Evolutionary conservation across 768 basidiomycete species (phyloP).

Genomic region (Podaxis sp.): DNA sequence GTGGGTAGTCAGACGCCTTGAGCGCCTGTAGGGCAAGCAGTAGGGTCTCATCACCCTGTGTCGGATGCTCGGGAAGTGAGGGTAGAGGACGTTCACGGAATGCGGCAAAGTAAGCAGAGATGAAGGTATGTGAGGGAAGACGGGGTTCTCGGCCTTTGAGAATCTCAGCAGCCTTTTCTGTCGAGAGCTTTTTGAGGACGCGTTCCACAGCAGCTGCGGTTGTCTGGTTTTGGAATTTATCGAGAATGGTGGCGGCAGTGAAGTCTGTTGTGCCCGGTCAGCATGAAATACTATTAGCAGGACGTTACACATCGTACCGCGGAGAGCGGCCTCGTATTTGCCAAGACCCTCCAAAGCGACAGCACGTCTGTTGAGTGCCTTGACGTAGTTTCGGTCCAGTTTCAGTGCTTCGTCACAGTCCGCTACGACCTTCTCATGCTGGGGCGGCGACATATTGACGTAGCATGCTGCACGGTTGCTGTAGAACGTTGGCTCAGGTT

Average conservation of each 20-base stretch:
- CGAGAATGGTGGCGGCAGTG: constrained; percentile 94
- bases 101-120: constrained; percentile 94
- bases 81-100: constrained; percentile 79
- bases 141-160: constrained; percentile 77
- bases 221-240: constrained; percentile 82
- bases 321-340: constrained; percentile 71
- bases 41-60: constrained; percentile 83
- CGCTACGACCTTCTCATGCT: constrained; percentile 76
- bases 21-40: constrained; percentile 81
- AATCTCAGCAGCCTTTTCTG: constrained; percentile 71
- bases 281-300: background rate
- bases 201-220: constrained; percentile 85
- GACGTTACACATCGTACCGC: constrained; percentile 50
- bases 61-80: constrained; percentile 64
- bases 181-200: constrained; percentile 83
- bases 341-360: constrained; percentile 79
- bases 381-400: constrained; percentile 84
- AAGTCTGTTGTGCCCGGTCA: constrained; percentile 57
- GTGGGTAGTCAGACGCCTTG: constrained; percentile 79
- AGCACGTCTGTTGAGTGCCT: constrained; percentile 87
- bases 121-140: constrained; percentile 88
- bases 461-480: constrained; percentile 98
- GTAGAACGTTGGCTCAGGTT: constrained; percentile 90
- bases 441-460: constrained; percentile 85
- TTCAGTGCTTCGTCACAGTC: constrained; percentile 90